Evolutionary conservation across 805 yeast genomes (phyloP).

Genomic region (Candida pseudoglaebosa): DNA sequence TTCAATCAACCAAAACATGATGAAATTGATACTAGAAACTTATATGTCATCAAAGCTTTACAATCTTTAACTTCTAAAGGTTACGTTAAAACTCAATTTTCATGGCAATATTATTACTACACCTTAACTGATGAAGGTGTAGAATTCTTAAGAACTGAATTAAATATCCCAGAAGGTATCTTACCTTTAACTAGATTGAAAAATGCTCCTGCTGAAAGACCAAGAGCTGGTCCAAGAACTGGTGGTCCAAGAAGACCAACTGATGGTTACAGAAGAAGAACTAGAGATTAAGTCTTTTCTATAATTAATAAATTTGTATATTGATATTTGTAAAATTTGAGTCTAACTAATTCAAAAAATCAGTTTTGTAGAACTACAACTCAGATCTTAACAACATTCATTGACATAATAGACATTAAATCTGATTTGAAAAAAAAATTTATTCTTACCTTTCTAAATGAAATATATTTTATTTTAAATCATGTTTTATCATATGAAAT

Average conservation of each 20-base stretch:
- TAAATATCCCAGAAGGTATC: constrained; percentile 97
- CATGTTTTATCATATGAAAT: no score
- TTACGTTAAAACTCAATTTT: constrained; percentile 98
- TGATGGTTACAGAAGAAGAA: constrained; percentile 58
- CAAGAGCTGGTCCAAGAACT: constrained; percentile 42
- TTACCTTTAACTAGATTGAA: constrained; percentile 98
- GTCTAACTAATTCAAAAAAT: no score
- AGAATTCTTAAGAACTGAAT: constrained; percentile 95
- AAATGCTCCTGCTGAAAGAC: constrained; percentile 83
- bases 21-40: constrained; percentile 96
- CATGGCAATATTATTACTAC: constrained; percentile 99
- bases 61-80: constrained; percentile 99
- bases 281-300: constrained; percentile 38
- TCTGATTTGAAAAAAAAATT: no score
- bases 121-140: constrained; percentile 99
- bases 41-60: constrained; percentile 96
- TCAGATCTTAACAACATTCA: no score
- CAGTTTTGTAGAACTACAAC: no score
- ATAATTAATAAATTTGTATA: constrained; percentile 2
- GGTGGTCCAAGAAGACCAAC: constrained; percentile 49
- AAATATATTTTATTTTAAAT: no score
- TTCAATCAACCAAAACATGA: constrained; percentile 97
- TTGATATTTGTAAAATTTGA: neutral
- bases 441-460: no score
- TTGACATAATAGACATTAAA: no score